Evolutionary conservation across 2,329 filamentous ascomycete genomes (phyloP).

Genomic region (Zarea fungicola): DNA sequence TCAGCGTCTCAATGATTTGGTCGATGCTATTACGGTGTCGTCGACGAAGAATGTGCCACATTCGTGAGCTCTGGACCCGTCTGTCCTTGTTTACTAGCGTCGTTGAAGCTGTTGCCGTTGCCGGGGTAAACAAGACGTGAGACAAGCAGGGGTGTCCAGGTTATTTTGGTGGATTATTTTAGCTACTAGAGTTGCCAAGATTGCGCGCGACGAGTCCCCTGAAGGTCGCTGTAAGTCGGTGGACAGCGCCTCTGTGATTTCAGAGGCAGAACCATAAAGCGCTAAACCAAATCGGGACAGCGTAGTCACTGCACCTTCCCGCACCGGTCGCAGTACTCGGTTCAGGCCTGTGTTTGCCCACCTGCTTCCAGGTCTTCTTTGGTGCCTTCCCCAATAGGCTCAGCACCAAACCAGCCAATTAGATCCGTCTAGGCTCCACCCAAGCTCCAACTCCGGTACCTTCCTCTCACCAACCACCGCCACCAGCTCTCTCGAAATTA

Average conservation of each 20-base stretch:
- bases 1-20: slow-evolving; percentile 35
- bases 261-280: background rate
- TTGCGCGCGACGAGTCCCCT: too few relatives aligned
- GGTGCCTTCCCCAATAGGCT: too few relatives aligned
- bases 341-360: too few relatives aligned
- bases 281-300: slow-evolving; percentile 5
- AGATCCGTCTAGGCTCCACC: too few relatives aligned
- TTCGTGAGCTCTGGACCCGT: slow-evolving; percentile 16
- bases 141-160: slow-evolving; percentile 12
- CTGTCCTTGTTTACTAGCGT: slow-evolving; percentile 30
- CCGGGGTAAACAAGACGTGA: slow-evolving; percentile 25
- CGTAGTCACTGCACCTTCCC: too few relatives aligned
- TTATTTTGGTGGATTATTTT: background rate
- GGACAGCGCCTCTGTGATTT: background rate
- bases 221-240: background rate
- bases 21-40: slow-evolving; percentile 36
- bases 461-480: slow-evolving; percentile 3
- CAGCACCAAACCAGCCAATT: too few relatives aligned
- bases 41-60: slow-evolving; percentile 36
- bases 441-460: too few relatives aligned
- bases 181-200: too few relatives aligned
- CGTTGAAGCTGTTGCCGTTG: slow-evolving; percentile 25
- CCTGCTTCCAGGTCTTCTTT: too few relatives aligned
- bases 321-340: too few relatives aligned
- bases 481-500: slow-evolving; percentile 5